These are phyloP conservation scores for Botrytis cinerea DNA, from an alignment of 2,329 filamentous ascomycete species.

Conservation along the genomic window DNA sequence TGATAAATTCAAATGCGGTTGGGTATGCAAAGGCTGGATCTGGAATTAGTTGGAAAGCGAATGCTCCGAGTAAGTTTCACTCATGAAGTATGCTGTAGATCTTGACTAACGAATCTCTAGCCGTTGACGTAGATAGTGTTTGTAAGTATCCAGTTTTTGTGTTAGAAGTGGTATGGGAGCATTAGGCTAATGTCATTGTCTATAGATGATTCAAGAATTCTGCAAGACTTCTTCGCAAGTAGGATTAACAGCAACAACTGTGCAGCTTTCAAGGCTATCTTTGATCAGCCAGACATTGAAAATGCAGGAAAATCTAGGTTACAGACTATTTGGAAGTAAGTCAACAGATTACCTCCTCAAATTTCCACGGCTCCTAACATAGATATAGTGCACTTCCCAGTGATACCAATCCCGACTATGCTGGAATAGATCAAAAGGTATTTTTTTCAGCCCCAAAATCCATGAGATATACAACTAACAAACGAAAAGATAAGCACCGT, in stretches of 20 bases:
- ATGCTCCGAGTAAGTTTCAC: neutral
- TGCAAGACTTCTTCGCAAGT: slow-evolving; percentile 8
- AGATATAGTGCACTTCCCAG: slow-evolving; percentile 7
- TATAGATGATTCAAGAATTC: slow-evolving; percentile 14
- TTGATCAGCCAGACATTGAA: slow-evolving; percentile 9
- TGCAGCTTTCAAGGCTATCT: slow-evolving; percentile 11
- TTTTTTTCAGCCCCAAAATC: neutral
- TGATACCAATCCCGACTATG: slow-evolving; percentile 14
- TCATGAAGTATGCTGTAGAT: neutral
- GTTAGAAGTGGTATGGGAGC: neutral
- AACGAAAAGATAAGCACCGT: slow-evolving; percentile 4
- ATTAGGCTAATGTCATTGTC: neutral
- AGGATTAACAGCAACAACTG: slow-evolving; percentile 8
- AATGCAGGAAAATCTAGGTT: neutral
- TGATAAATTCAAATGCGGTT: slow-evolving; percentile 8
- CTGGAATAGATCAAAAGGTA: slow-evolving; percentile 23
- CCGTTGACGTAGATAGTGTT: slow-evolving; percentile 13
- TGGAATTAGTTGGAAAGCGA: neutral
- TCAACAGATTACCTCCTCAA: neutral
- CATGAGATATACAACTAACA: neutral
- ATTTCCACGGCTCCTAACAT: neutral
- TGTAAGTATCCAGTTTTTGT: neutral
- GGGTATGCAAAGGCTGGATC: slow-evolving; percentile 3
- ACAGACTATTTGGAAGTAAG: slow-evolving; percentile 17
- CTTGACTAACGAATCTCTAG: neutral